phyloP scores from a whole-genome alignment of 345 rosid species.

The Raphanus sativus region DNA sequence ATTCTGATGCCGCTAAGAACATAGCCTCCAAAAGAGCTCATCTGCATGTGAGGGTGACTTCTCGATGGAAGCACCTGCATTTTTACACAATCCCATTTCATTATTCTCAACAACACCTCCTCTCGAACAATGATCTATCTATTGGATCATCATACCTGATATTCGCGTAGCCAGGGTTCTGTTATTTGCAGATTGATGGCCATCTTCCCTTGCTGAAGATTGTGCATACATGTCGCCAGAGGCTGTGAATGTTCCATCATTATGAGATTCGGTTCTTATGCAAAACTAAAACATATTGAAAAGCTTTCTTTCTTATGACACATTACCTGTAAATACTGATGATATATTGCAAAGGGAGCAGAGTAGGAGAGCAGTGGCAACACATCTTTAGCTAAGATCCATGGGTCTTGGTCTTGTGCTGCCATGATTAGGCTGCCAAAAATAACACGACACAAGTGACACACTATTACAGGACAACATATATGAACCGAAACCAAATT shows the following conservation, averaged over 20 bases:
- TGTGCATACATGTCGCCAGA: conserved; percentile 85
- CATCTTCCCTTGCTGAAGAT: conserved; percentile 74
- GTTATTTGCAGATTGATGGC: conserved; percentile 82
- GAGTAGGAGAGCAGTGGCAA: conserved; percentile 78
- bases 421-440: conserved; percentile 70
- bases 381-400: conserved; percentile 65
- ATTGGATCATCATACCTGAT: conserved; percentile 41
- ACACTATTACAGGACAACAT: neutral
- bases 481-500: neutral
- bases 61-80: too few species aligned
- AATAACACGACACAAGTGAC: neutral
- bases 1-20: too few species aligned
- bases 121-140: too few species aligned
- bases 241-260: conserved; percentile 51
- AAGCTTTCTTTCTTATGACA: neutral
- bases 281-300: neutral
- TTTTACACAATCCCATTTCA: too few species aligned
- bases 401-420: conserved; percentile 80
- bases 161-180: conserved; percentile 96
- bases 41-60: too few species aligned
- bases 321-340: conserved; percentile 85
- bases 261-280: conserved; percentile 3
- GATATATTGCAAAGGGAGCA: conserved; percentile 89
- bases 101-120: too few species aligned
- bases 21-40: too few species aligned